Percentiles rank a stretch among this genome's conserved stretches.
phyloP scores from a whole-genome alignment of 352 stramenopile genomes.

The Pythium utonaiense region DNA sequence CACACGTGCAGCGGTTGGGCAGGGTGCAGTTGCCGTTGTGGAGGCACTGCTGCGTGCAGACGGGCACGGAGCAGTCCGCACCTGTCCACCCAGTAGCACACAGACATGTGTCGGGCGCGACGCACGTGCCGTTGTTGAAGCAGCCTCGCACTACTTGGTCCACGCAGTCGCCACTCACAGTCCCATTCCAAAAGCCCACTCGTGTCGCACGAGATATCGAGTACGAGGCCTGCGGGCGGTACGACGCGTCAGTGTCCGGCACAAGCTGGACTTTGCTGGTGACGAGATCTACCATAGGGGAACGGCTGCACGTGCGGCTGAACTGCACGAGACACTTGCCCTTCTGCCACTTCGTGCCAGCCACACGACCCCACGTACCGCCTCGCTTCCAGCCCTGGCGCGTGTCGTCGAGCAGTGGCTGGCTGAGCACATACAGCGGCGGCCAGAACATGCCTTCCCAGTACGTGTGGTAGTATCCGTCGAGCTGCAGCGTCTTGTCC shows the following conservation, averaged over 20 bases:
- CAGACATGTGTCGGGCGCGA: conserved; percentile 78
- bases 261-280: conserved; percentile 41
- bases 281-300: conserved; percentile 38
- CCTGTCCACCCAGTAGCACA: conserved; percentile 82
- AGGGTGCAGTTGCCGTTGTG: conserved; percentile 92
- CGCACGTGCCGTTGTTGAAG: conserved; percentile 95
- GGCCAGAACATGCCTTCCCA: conserved; percentile 92
- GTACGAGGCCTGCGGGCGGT: conserved; percentile 80
- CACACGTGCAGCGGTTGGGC: conserved; percentile 89
- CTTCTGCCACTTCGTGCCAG: conserved; percentile 85
- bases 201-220: conserved; percentile 48
- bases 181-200: conserved; percentile 57
- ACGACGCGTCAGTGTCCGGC: conserved; percentile 91
- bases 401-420: conserved; percentile 85
- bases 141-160: conserved; percentile 92
- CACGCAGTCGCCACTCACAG: conserved; percentile 71
- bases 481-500: conserved; percentile 76
- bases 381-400: conserved; percentile 89
- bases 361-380: conserved; percentile 68
- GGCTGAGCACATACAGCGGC: conserved; percentile 86
- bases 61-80: conserved; percentile 68
- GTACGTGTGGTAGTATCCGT: conserved; percentile 83
- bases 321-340: conserved; percentile 94
- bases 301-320: conserved; percentile 41
- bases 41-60: conserved; percentile 68